Evolutionary conservation across 2,329 filamentous ascomycete species (phyloP), one percentile per base, ranked within the genome.

Genomic region (Colletotrichum trifolii): DNA sequence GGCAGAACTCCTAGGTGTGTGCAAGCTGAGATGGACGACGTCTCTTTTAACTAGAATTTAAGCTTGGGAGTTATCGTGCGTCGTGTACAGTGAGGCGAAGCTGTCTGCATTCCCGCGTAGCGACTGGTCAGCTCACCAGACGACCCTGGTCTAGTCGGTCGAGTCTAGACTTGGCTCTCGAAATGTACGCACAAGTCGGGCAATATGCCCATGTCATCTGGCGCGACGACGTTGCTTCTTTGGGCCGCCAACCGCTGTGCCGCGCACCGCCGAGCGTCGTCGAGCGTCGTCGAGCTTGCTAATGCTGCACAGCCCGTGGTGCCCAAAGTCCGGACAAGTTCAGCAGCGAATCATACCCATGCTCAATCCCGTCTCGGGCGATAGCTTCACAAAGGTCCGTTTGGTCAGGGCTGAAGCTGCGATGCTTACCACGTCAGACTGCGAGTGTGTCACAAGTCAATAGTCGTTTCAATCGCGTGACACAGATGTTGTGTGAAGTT

Each of bases 201-300:
- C 12, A 35, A 60, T 42, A n/a, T 8, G 33, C 9, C 38, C 33
- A 8, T 54, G 52, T 49, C 45, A 8, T 25, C 35, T 46, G 49
- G 42, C 35, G 8, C 8, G 8, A 40, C 9, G 13, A 7, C 36
- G 9, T n/a, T 39, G 33, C 13, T 36, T 42, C 4, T n/a, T 49
- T 9, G 52, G 43, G 43, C 58, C 50, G 13, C 36, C 12, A 48
- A 15, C 35, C 50, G 58, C 58, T 55, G 58, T 61, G 58, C 58
- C 58, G 50, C 50, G 49, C 8, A n/a, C n/a, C 13, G 17, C 13
- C 42, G 11, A 8, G 5, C 12, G 17, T 6, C 11, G 13, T 25
- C 17, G 17, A 25, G 17, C 17, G 17, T 25, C 4, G 25, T 25
- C 25, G 25, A 25, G 25, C 4, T 25, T 4, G 25, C 25, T 25